Evolutionary conservation across 768 basidiomycete species (phyloP), one percentile per base, ranked within the genome.

Genomic region (Suillus variegatus): DNA sequence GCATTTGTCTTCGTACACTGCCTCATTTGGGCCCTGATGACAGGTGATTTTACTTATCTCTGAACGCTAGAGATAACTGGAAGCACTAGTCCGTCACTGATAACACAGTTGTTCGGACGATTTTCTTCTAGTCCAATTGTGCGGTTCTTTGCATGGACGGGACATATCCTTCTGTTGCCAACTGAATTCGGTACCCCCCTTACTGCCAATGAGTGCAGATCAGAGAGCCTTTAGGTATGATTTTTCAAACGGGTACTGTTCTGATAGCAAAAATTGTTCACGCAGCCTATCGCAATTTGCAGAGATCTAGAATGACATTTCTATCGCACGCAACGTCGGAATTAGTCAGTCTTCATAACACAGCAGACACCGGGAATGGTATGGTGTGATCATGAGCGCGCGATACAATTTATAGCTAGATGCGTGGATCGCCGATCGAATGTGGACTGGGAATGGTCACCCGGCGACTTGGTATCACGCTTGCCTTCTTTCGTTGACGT

Each of bases 231-330:
- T 41, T 60, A 38, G 25, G 25, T 43, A 28, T 20, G 25, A 13
- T 13, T 60, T 60, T 60, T 60, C 41, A 32, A 43, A 25, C 58
- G 58, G 58, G 25, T 28, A 60, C 58, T 58, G 32, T 41, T 28
- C 58, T 43, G 58, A 60, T 60, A 60, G 58, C 58, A 28, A 60
- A 43, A 60, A 60, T 28, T 28, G 28, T 60, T 60, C 58, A 60
- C 3, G 58, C 58, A 60, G 25, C 58, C 58, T 60, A 60, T 60
- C 41, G 57, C 22, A 58, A 58, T 40, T 25, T 40, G 28, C 18
- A 32, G n/a, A 43, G 8, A 43, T 43, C 1, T 28, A 41, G 40
- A 58, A 25, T 28, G 12, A 6, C 18, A 10, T 43, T 43, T 41
- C 58, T 60, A 28, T 60, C 58, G 25, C 41, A 60, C 58, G 41